Base-by-base conservation (phyloP, 2,329 filamentous ascomycete genomes). In the Periconia digitata region DNA sequence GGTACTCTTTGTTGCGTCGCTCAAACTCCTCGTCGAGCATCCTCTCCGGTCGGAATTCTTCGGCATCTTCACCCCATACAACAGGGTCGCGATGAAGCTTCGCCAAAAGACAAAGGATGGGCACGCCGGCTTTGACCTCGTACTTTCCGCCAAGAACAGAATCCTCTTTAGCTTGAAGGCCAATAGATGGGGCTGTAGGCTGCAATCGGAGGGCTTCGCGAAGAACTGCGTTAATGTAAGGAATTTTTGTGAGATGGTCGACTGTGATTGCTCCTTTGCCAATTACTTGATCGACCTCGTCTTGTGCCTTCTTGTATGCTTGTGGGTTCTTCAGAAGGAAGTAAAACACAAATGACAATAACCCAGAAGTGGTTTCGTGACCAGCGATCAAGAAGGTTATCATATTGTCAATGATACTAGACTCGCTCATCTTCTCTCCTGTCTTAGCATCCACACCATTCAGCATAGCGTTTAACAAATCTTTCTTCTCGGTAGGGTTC, bases 331-430 rank as follows among this genome's bases (percentile, higher is more conserved):
- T 76, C 1, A 79, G 54, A 2, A 85, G 70, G 43, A 79, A 75
- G 55, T 79, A 77, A 50, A 84, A 76, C 8, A 72, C 69, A 7
- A 74, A 75, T 0, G 70, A 72, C 6, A 72, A 50, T 2, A 71
- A 47, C 3, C 68, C 68, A 12, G 69, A 71, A 3, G 69, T 72
- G 1, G 68, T 71, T 69, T 73, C 51, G 67, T 72, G 51, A 3
- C 63, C 58, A 73, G 69, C 82, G 43, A 84, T 84, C 35, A 86
- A 79, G 74, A 89, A 86, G 2, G 80, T 80, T 44, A 87, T 81
- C 55, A 89, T 83, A 64, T 89, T 85, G 66, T 87, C 83, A 40
- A 86, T 77, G 41, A 87, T 78, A 50, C 82, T 80, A 8, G 79
- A 79, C 4, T 87, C 80, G 4, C 72, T 78, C 54, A 89, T 73